Evolutionary conservation across 169 alveolate species (phyloP).

Genomic region (Babesia ovata): DNA sequence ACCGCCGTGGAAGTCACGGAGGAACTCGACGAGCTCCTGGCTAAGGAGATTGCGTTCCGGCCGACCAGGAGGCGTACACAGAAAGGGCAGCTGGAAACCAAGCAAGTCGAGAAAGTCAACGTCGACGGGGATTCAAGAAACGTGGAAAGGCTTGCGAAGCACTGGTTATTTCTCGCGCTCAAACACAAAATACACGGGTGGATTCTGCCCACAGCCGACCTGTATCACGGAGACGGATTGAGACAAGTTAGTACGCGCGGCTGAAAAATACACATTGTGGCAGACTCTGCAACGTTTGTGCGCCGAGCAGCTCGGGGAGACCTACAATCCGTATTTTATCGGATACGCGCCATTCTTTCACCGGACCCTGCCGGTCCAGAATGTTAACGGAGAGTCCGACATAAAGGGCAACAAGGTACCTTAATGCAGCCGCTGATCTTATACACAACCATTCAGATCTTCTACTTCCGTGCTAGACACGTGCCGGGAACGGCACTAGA

Average conservation of each 20-base stretch:
- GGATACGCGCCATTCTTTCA: slow-evolving; percentile 74
- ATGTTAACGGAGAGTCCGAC: not conserved
- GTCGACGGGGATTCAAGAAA: slow-evolving; percentile 57
- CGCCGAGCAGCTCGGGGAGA: slow-evolving; percentile 65
- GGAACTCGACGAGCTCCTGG: slow-evolving; percentile 54
- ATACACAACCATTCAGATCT: slow-evolving; percentile 36
- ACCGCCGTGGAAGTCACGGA: slow-evolving; percentile 12
- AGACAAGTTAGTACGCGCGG: slow-evolving; percentile 26
- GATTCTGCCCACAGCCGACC: slow-evolving; percentile 76
- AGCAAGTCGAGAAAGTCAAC: slow-evolving; percentile 9
- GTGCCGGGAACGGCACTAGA: slow-evolving; percentile 50
- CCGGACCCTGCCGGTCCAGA: slow-evolving; percentile 20
- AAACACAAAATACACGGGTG: slow-evolving; percentile 67
- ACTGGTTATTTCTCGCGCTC: slow-evolving; percentile 69
- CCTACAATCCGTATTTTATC: slow-evolving; percentile 69
- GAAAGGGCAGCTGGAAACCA: slow-evolving; percentile 20
- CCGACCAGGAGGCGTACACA: slow-evolving; percentile 26
- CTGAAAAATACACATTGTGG: not conserved
- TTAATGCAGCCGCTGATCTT: not conserved
- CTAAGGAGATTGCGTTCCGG: slow-evolving; percentile 25
- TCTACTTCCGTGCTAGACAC: slow-evolving; percentile 77
- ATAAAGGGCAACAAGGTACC: slow-evolving; percentile 37
- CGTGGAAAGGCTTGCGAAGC: slow-evolving; percentile 65
- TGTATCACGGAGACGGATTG: slow-evolving; percentile 68
- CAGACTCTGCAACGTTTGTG: slow-evolving; percentile 72